phyloP scores from a whole-genome alignment of 164 flowering plant species.

The Liquidambar formosana region DNA sequence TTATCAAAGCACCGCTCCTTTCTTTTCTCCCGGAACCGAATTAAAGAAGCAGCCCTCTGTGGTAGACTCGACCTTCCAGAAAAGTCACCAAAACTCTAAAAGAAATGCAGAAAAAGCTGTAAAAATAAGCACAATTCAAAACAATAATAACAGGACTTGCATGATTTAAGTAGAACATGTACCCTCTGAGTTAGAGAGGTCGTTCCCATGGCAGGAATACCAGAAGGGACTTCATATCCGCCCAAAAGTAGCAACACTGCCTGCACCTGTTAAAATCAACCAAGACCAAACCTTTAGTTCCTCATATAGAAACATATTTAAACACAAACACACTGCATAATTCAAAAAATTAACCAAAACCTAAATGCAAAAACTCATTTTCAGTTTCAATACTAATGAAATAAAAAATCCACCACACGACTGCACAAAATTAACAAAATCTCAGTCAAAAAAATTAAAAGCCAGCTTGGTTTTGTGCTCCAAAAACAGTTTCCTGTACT shows the following conservation, averaged over 20 bases:
- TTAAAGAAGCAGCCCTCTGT: slow-evolving; percentile 69
- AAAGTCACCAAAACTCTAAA: slow-evolving; percentile 39
- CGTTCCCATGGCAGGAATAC: slow-evolving; percentile 33
- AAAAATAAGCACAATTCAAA: slow-evolving; percentile 1
- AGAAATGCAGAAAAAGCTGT: neutral
- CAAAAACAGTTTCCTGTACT: too few species aligned
- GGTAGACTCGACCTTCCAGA: slow-evolving; percentile 51
- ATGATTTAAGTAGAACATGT: neutral
- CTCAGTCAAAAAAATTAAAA: too few species aligned
- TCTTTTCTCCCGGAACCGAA: slow-evolving; percentile 70
- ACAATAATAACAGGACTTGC: neutral
- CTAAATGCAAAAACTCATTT: neutral
- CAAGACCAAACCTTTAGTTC: neutral
- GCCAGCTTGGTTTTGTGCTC: too few species aligned
- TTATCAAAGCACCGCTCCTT: slow-evolving; percentile 82
- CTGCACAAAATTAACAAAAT: too few species aligned
- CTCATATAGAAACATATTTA: neutral
- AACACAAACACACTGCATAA: neutral
- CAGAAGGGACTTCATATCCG: slow-evolving; percentile 65
- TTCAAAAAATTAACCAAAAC: neutral
- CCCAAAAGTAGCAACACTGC: slow-evolving; percentile 68
- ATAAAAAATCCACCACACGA: too few species aligned
- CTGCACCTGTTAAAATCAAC: slow-evolving; percentile 51
- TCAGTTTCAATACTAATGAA: too few species aligned
- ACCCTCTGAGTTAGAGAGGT: slow-evolving; percentile 45